phyloP scores from a whole-genome alignment of 2,329 filamentous ascomycete species.

The Colletotrichum chlorophyti region DNA sequence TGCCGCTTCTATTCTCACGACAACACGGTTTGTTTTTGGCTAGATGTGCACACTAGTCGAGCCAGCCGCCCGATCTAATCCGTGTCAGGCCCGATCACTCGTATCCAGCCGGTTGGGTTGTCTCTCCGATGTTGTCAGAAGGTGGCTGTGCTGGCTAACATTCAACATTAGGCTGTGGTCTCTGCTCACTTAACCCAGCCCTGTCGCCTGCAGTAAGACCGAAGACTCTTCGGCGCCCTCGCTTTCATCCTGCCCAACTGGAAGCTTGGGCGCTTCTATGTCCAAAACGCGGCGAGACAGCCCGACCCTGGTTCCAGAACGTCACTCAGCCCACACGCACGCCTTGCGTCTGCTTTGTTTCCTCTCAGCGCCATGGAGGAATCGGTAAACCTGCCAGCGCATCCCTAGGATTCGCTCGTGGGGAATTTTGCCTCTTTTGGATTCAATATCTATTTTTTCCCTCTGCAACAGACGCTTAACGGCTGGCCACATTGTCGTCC shows the following conservation, averaged over 20 bases:
- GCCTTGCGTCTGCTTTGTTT: constrained; percentile 30
- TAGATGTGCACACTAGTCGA: no score
- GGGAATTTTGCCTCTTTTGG: no score
- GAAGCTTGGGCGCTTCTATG: constrained; percentile 5
- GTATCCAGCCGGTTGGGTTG: constrained; percentile 19
- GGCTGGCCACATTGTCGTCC: no score
- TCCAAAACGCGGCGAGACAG: constrained; percentile 6
- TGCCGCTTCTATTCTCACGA: no score
- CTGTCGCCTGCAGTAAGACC: background rate
- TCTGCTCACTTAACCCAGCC: constrained; percentile 11
- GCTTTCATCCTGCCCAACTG: background rate
- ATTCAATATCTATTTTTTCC: no score
- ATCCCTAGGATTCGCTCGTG: background rate
- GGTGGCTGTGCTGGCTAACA: constrained; percentile 16
- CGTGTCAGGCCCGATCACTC: background rate
- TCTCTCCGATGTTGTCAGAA: constrained; percentile 12
- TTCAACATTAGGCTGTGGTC: constrained; percentile 16
- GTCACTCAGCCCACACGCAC: constrained; percentile 28
- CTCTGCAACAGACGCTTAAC: no score
- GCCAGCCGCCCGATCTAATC: background rate
- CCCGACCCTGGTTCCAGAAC: constrained; percentile 12
- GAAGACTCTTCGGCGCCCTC: background rate
- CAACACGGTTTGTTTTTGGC: no score
- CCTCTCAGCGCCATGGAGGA: background rate
- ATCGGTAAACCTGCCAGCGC: background rate